Evolutionary conservation across 2,329 filamentous ascomycete genomes (phyloP).

Genomic region (Pseudogymnoascus sp.): DNA sequence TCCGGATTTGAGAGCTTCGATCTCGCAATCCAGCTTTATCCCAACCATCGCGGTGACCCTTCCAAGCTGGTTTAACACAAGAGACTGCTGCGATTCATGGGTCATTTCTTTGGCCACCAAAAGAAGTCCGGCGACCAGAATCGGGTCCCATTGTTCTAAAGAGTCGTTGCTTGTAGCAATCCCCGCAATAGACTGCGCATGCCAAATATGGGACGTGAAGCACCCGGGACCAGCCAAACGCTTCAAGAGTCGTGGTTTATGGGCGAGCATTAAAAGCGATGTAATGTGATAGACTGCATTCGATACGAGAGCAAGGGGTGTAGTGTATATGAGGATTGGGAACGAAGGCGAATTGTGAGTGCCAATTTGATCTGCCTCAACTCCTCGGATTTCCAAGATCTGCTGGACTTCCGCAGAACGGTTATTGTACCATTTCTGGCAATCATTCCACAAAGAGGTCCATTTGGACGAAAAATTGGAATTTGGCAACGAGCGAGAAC

Average conservation of each 20-base stretch:
- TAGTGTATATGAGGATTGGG: conserved; percentile 10
- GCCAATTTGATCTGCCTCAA: not conserved
- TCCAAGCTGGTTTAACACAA: conserved; percentile 18
- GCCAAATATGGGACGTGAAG: conserved; percentile 22
- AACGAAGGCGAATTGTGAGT: not conserved
- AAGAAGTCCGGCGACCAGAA: conserved; percentile 24
- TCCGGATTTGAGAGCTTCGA: conserved; percentile 1
- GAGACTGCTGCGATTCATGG: conserved; percentile 24
- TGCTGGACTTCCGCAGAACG: conserved; percentile 6
- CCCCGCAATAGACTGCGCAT: conserved; percentile 27
- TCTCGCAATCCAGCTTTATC: conserved; percentile 14
- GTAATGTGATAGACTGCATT: conserved; percentile 1
- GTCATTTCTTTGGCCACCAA: conserved; percentile 18
- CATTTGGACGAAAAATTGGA: not conserved
- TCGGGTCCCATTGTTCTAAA: conserved; percentile 29
- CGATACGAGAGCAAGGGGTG: conserved; percentile 1
- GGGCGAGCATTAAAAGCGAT: not conserved
- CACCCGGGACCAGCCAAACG: conserved; percentile 7
- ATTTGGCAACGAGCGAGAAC: not conserved
- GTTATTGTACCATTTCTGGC: conserved; percentile 4
- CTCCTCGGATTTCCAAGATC: conserved; percentile 2
- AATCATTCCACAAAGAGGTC: conserved; percentile 7
- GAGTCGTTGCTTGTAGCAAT: conserved; percentile 26
- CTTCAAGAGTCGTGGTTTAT: conserved; percentile 8
- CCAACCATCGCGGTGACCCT: conserved; percentile 16